A percentile compares a stretch with the other conserved stretches of the same genome.
phyloP scores from a whole-genome alignment of 352 stramenopile genomes.

The Salisapilia sapeloensis region DNA sequence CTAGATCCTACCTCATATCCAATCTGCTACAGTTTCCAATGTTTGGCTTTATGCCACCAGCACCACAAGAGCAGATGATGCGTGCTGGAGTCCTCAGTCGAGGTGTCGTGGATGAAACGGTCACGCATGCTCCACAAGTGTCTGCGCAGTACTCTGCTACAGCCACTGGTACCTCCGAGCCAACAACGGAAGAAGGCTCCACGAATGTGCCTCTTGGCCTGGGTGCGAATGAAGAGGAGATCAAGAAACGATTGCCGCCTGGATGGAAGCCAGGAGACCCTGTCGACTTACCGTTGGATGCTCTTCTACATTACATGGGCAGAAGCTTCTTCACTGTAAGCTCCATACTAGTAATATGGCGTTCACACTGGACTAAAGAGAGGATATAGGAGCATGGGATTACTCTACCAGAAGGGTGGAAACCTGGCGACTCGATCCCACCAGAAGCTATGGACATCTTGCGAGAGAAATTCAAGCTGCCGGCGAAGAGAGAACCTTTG shows the following conservation, averaged over 20 bases:
- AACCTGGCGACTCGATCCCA: slow-evolving; percentile 44
- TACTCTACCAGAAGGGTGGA: slow-evolving; percentile 46
- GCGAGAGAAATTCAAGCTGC: slow-evolving; percentile 65
- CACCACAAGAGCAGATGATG: slow-evolving; percentile 76
- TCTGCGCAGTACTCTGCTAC: slow-evolving; percentile 33
- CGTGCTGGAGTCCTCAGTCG: slow-evolving; percentile 63
- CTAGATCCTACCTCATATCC: background rate
- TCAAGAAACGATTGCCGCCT: slow-evolving; percentile 54
- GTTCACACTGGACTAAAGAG: background rate
- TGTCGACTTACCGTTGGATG: slow-evolving; percentile 60
- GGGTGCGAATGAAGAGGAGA: slow-evolving; percentile 48
- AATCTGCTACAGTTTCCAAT: slow-evolving; percentile 50
- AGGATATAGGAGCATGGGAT: slow-evolving; percentile 43
- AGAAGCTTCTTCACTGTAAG: slow-evolving; percentile 47
- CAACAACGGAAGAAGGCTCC: slow-evolving; percentile 9
- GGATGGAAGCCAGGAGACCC: slow-evolving; percentile 69
- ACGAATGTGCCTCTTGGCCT: slow-evolving; percentile 48
- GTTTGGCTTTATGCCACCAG: slow-evolving; percentile 77
- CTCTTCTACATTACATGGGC: slow-evolving; percentile 64
- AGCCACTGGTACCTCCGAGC: slow-evolving; percentile 8
- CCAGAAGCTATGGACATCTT: slow-evolving; percentile 57
- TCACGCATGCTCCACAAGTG: slow-evolving; percentile 38
- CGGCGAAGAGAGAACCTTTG: slow-evolving; percentile 39
- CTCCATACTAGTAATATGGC: background rate
- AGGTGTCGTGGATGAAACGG: slow-evolving; percentile 59